A percentile compares a stretch with the other conserved stretches of the same genome.
Conservation (phyloP, 352 stramenopile genomes). For the Phytophthora pinifolia region DNA sequence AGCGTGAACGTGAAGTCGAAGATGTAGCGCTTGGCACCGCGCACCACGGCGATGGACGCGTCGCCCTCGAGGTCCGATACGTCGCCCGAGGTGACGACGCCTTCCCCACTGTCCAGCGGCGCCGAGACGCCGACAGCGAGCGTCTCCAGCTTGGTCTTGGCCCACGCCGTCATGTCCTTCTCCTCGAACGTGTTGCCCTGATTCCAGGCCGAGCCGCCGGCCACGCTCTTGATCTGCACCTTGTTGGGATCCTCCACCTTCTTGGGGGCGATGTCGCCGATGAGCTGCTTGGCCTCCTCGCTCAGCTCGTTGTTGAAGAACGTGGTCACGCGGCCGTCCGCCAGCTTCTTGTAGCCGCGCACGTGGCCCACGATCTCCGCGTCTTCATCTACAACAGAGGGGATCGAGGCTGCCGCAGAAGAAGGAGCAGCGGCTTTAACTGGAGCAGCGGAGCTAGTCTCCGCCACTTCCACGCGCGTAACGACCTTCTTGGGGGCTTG, state of each 20-base stretch:
- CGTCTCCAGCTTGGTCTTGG: constrained; percentile 70
- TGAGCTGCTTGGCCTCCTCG: constrained; percentile 96
- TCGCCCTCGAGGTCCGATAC: constrained; percentile 91
- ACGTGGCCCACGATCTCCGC: constrained; percentile 63
- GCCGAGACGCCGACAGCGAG: constrained; percentile 49
- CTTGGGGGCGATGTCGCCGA: constrained; percentile 95
- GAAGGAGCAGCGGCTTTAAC: constrained; percentile 7
- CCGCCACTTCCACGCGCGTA: constrained; percentile 53
- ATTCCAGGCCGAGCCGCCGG: constrained; percentile 92
- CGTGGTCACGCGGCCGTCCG: constrained; percentile 97
- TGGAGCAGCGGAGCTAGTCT: constrained; percentile 11
- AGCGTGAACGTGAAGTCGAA: constrained; percentile 82
- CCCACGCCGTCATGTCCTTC: constrained; percentile 90
- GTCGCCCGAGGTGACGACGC: constrained; percentile 55
- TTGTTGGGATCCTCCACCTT: constrained; percentile 71
- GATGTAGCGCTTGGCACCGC: constrained; percentile 93
- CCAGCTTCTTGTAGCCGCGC: constrained; percentile 95
- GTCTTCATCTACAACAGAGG: constrained; percentile 57
- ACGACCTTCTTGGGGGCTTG: constrained; percentile 55
- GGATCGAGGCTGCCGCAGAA: not conserved
- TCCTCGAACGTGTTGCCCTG: constrained; percentile 94
- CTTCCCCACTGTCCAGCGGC: constrained; percentile 35
- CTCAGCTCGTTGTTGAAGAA: constrained; percentile 99
- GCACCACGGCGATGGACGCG: constrained; percentile 90
- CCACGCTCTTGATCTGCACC: constrained; percentile 83